Evolutionary conservation across 2,329 filamentous ascomycete species (phyloP), one percentile per base, ranked within the genome.

Genomic region (Hypoxylon sp.): DNA sequence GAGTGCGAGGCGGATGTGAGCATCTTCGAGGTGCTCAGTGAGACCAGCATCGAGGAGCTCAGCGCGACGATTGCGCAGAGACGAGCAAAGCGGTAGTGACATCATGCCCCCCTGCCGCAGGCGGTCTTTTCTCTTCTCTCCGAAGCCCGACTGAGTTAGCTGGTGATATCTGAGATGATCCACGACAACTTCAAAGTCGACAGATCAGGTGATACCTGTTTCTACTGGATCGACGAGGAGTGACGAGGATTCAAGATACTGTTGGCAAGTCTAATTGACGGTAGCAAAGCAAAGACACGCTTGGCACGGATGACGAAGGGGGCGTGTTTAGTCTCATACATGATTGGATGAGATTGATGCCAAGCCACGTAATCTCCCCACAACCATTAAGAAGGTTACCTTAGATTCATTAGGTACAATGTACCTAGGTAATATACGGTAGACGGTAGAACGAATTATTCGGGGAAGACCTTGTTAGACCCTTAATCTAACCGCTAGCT

Each of bases 1-100:
- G 81, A 82, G 67, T 82, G 82, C 14, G 78, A 78, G 2, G 81
- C 81, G 0, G 78, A 83, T 55, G 72, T 86, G 2, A 82, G 82
- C 0, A 80, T 85, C 1, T 85, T 85, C 68, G 82, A 85, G 60
- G 79, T 86, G 14, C 70, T 85, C 59, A 81, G 82, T 49, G 80
- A 82, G 58, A 77, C 71, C 41, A 81, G 80, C n/a, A 77, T 85
- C 23, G 65, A 68, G 0, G 78, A 82, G 48, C 68, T 84, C 62
- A 78, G 80, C 4, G 69, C 49, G 6, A 71, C 71, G 19, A 80
- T 84, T 70, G 81, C 78, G 1, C 69, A 75, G 23, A 76, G 64
- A 53, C 45, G 67, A 49, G 53, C 50, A 32, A 51, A 30, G 2
- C 30, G 45, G 48, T 58, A 57, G 55, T 57, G 32, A 14, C 13